phyloP scores from a whole-genome alignment of 2,329 filamentous ascomycete genomes.

The Lojkania enalia region DNA sequence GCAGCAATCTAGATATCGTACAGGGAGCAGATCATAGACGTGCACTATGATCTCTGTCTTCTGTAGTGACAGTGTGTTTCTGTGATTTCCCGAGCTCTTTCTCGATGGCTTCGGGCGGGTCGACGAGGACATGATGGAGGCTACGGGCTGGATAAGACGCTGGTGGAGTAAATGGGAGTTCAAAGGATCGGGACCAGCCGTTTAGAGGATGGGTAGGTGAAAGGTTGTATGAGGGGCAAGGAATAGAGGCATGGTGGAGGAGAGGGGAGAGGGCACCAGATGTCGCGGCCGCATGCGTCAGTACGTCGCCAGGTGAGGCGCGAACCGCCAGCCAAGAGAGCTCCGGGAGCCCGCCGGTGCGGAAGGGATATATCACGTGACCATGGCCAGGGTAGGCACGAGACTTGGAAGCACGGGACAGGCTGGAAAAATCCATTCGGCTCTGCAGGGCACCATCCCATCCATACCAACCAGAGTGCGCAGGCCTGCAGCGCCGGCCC shows the following conservation, averaged over 20 bases:
- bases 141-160: background rate
- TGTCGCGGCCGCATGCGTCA: slow-evolving; percentile 4
- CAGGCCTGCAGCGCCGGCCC: slow-evolving; percentile 1
- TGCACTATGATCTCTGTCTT: slow-evolving; percentile 76
- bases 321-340: background rate
- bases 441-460: slow-evolving; percentile 5
- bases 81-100: slow-evolving; percentile 56
- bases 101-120: slow-evolving; percentile 39
- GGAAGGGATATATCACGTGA: slow-evolving; percentile 4
- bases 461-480: slow-evolving; percentile 1
- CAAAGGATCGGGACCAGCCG: slow-evolving; percentile 15
- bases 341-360: slow-evolving; percentile 3
- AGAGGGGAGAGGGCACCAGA: background rate
- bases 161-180: slow-evolving; percentile 1
- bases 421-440: too few relatives aligned
- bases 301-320: slow-evolving; percentile 1
- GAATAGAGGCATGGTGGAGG: slow-evolving; percentile 13
- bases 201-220: slow-evolving; percentile 11
- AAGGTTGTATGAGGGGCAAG: slow-evolving; percentile 6
- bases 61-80: slow-evolving; percentile 68
- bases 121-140: slow-evolving; percentile 31
- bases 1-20: slow-evolving; percentile 43
- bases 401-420: too few relatives aligned
- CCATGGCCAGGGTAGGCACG: slow-evolving; percentile 5
- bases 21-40: slow-evolving; percentile 76